Evolutionary conservation across 352 stramenopile genomes (phyloP).

Genomic region (Pythium pyrilobum): DNA sequence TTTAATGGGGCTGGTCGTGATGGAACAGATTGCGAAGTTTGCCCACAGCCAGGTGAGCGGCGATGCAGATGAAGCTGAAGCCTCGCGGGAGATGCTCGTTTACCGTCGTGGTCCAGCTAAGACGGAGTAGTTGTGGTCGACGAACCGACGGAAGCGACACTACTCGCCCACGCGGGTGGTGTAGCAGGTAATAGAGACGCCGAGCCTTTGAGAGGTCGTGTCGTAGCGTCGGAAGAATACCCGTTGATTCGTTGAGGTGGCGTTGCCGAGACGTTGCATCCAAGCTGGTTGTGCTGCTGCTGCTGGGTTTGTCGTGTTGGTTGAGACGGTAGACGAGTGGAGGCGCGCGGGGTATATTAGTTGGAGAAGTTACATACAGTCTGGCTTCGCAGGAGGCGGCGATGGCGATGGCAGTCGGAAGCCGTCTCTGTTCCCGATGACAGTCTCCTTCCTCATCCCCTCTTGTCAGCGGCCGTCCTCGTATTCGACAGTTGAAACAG

Average conservation of each 20-base stretch:
- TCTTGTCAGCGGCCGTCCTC: no score
- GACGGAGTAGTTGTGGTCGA: not conserved
- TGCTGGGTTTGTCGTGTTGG: not conserved
- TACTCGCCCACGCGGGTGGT: not conserved
- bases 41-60: slow-evolving; percentile 65
- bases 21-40: slow-evolving; percentile 36
- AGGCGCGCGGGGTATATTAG: slow-evolving; percentile 22
- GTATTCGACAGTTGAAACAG: no score
- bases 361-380: slow-evolving; percentile 24
- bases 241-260: not conserved
- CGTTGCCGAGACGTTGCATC: not conserved
- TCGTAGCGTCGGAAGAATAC: not conserved
- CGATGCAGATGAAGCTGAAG: slow-evolving; percentile 56
- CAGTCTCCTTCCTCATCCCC: slow-evolving; percentile 1
- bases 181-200: slow-evolving; percentile 5
- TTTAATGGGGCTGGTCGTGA: no score
- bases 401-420: slow-evolving; percentile 2
- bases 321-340: slow-evolving; percentile 19
- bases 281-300: slow-evolving; percentile 1
- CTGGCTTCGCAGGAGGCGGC: slow-evolving; percentile 15
- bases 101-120: slow-evolving; percentile 28
- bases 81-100: slow-evolving; percentile 60
- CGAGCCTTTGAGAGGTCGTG: not conserved
- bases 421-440: slow-evolving; percentile 10
- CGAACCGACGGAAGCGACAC: not conserved